Evolutionary conservation across 345 rosid species (phyloP), one percentile per base, ranked within the genome.

Genomic region (Aethionema arabicum): DNA sequence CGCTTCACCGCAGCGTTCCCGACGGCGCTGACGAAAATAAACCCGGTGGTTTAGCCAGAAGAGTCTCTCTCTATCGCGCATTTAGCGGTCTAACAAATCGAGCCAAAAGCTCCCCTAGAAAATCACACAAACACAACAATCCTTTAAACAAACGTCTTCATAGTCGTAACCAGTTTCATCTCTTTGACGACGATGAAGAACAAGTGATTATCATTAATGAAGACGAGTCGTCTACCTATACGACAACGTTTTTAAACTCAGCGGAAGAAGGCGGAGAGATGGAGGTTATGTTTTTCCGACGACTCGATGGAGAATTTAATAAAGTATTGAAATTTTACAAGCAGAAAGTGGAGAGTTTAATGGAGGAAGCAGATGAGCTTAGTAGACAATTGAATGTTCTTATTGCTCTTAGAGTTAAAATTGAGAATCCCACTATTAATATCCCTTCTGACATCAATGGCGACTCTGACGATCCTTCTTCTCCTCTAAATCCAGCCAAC

Each of bases 321-420:
- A 88, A 86, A 12, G 90, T 86, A 1, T 44, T 79, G 45, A 72
- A 36, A 5, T 86, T 86, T 32, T 86, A 86, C 31, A 77, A 62
- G 70, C 66, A 63, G 9, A 82, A 85, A 9, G 82, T 85, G 21
- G 69, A 78, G 46, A 75, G 72, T 69, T 80, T 74, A 6, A 62
- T 79, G 74, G 70, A 32, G 2, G 96, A 88, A 66, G 96, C 91
- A 0, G 87, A 86, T 51, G 84, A 78, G 65, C 66, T 88, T 70
- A 86, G 84, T 30, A 82, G 76, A 51, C 96, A 88, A 67, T 78
- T 88, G 82, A 70, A 84, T 75, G 93, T 83, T 54, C 74, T 88
- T 72, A 86, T 86, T 46, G 96, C 91, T 55, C 76, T 88, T 7
- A 54, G 96, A 59, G 67, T 88, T 38, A 88, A 78, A 53, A 81